phyloP scores from a whole-genome alignment of 1,284 basidiomycete genomes.

The Ceraceosorus bombacis region DNA sequence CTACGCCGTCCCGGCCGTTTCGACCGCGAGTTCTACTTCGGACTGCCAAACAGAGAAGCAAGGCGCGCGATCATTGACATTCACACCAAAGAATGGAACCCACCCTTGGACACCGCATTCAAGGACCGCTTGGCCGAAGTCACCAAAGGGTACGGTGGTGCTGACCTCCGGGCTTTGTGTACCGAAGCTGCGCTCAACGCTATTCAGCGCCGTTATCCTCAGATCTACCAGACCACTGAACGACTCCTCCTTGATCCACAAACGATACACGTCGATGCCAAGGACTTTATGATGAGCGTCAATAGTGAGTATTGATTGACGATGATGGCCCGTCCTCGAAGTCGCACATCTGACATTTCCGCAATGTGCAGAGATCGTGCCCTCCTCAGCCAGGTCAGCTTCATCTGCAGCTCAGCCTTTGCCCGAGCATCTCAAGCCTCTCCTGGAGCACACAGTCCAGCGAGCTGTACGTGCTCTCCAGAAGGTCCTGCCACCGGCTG shows the following conservation, averaged over 20 bases:
- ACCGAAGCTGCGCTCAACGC: slow-evolving; percentile 96
- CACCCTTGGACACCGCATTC: slow-evolving; percentile 63
- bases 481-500: slow-evolving; percentile 48
- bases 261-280: slow-evolving; percentile 73
- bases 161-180: slow-evolving; percentile 64
- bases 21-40: slow-evolving; percentile 97
- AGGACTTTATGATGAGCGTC: slow-evolving; percentile 96
- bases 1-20: slow-evolving; percentile 89
- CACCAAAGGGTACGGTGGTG: slow-evolving; percentile 97
- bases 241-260: slow-evolving; percentile 77
- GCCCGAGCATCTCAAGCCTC: slow-evolving; percentile 73
- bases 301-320: slow-evolving; percentile 59
- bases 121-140: slow-evolving; percentile 70
- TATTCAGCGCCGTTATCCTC: slow-evolving; percentile 89
- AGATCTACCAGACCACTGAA: slow-evolving; percentile 89
- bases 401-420: slow-evolving; percentile 76
- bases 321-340: not conserved
- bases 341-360: slow-evolving; percentile 11
- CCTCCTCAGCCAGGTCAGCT: slow-evolving; percentile 85
- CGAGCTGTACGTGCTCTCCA: slow-evolving; percentile 63
- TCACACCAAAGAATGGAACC: slow-evolving; percentile 84
- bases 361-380: slow-evolving; percentile 53
- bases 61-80: slow-evolving; percentile 82
- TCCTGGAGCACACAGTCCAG: slow-evolving; percentile 66
- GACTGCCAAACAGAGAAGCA: slow-evolving; percentile 74